phyloP scores from a whole-genome alignment of 306 rosid genomes.

The Alnus glutinosa region DNA sequence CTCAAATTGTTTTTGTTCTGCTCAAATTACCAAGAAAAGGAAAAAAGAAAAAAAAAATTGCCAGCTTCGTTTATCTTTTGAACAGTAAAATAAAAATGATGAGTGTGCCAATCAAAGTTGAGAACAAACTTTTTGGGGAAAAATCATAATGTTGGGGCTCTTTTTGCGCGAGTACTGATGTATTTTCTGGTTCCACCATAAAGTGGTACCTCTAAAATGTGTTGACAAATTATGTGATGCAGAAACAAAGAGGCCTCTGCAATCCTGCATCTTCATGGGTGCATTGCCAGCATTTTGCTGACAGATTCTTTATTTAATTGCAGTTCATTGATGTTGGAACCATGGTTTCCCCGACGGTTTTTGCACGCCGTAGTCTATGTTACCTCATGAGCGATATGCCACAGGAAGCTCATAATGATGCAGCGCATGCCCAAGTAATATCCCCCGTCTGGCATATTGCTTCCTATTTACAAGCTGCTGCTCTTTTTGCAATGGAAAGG shows the following conservation, averaged over 20 bases:
- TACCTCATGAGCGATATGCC: conserved; percentile 72
- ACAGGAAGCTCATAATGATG: conserved; percentile 81
- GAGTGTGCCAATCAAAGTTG: neutral
- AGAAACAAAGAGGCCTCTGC: neutral
- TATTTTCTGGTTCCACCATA: neutral
- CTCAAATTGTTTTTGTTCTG: neutral
- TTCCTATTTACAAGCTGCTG: conserved; percentile 70
- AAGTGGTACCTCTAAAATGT: neutral
- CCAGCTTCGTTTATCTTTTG: neutral
- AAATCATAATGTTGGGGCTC: neutral
- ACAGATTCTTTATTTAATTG: conserved; percentile 32
- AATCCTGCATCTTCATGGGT: conserved; percentile 1
- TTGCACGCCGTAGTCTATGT: conserved; percentile 89
- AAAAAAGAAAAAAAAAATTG: neutral
- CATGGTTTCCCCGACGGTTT: conserved; percentile 85
- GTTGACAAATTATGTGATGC: neutral
- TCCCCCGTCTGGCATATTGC: conserved; percentile 85
- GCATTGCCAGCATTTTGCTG: conserved; percentile 27
- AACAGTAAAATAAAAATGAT: neutral
- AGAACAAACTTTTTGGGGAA: neutral
- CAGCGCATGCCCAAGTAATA: conserved; percentile 73
- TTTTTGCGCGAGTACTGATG: neutral
- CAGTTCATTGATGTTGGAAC: conserved; percentile 91
- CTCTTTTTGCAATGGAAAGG: conserved; percentile 62
- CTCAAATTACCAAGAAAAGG: neutral